phyloP scores from a whole-genome alignment of 176 grass and related monocot species.

The Eremochloa ophiuroides region DNA sequence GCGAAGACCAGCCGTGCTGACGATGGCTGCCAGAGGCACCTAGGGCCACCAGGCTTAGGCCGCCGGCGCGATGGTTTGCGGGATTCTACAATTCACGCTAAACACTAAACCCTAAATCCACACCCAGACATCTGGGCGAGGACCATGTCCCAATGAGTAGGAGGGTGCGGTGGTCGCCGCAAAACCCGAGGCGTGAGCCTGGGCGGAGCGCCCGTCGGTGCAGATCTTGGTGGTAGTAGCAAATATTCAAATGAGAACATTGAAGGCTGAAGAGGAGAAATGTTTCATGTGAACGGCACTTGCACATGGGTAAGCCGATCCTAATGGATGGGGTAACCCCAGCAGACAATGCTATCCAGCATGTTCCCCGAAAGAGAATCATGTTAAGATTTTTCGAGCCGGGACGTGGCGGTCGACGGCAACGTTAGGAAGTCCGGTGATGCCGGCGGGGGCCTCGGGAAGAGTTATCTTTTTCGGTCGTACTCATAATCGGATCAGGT shows the following conservation, averaged over 20 bases:
- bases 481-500: conserved; percentile 88
- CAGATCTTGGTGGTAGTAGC: conserved; percentile 43
- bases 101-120: too few species aligned
- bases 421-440: conserved; percentile 40
- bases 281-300: conserved; percentile 83
- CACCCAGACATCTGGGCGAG: too few species aligned
- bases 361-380: conserved; percentile 39
- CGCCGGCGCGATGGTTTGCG: too few species aligned
- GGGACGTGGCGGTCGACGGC: conserved; percentile 23
- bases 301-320: conserved; percentile 64
- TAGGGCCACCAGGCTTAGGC: too few species aligned
- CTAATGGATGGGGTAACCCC: neutral
- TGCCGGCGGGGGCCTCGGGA: conserved; percentile 12
- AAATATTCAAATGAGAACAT: neutral
- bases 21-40: too few species aligned
- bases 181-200: conserved; percentile 54
- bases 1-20: too few species aligned
- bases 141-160: too few species aligned
- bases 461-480: conserved; percentile 27
- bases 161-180: too few species aligned
- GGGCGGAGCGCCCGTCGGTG: conserved; percentile 57
- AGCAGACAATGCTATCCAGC: too few species aligned
- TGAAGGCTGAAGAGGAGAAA: conserved; percentile 75
- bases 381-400: conserved; percentile 35
- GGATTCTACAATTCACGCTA: too few species aligned